Evolutionary conservation across 169 alveolate genomes (phyloP).

Genomic region (Blepharisma undulans): DNA sequence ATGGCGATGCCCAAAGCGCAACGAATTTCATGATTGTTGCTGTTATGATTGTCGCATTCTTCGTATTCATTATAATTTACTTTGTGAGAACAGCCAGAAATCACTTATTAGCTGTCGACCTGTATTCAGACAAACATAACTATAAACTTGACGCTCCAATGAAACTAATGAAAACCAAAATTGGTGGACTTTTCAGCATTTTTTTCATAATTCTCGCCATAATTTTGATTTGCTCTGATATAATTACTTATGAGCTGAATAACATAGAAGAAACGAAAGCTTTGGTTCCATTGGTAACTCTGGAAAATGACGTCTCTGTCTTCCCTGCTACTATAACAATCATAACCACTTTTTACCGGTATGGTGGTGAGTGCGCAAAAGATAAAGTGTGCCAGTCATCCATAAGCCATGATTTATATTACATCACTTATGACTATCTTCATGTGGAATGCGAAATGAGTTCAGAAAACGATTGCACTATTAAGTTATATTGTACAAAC

Average conservation of each 20-base stretch:
- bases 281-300: not conserved
- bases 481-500: not conserved
- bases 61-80: not conserved
- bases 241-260: not conserved
- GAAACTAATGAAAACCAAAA: conserved; percentile 2
- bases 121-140: conserved; percentile 17
- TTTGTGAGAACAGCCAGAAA: not conserved
- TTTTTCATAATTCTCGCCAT: not conserved
- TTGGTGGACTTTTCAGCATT: conserved; percentile 35
- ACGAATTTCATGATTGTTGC: not conserved
- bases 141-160: conserved; percentile 17
- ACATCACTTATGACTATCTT: not conserved
- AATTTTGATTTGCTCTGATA: not conserved
- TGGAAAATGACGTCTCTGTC: conserved; percentile 10
- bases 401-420: not conserved
- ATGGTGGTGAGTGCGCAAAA: not conserved
- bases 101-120: not conserved
- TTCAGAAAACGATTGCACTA: conserved; percentile 9
- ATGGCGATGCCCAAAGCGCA: not conserved
- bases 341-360: not conserved
- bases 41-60: not conserved
- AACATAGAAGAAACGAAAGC: conserved; percentile 29
- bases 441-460: not conserved
- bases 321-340: not conserved
- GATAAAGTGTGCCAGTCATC: not conserved